Percentiles rank a stretch among this genome's conserved stretches.
Evolutionary conservation across 2,329 filamentous ascomycete species (phyloP).

Genomic region (Camillea tinctor): DNA sequence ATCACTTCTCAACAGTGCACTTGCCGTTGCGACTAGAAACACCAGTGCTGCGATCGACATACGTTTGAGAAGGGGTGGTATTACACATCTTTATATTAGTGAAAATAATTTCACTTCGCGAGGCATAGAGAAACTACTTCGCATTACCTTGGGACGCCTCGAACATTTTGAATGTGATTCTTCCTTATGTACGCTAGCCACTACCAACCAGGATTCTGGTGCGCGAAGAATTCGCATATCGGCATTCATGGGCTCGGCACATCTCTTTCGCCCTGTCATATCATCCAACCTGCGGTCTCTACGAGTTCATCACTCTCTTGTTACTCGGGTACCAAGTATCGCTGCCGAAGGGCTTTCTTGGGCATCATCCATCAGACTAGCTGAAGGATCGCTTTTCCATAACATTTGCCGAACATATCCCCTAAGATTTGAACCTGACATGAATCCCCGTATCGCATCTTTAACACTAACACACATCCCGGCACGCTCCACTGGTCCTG

Average conservation of each 20-base stretch:
- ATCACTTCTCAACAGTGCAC: conserved; percentile 25
- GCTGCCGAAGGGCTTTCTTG: conserved; percentile 37
- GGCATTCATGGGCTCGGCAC: conserved; percentile 45
- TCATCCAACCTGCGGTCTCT: conserved; percentile 53
- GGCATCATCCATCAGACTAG: conserved; percentile 38
- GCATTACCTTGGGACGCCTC: conserved; percentile 43
- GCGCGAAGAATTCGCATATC: conserved; percentile 34
- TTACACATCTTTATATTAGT: conserved; percentile 57
- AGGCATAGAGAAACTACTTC: conserved; percentile 45
- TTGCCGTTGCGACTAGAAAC: conserved; percentile 10
- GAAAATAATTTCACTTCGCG: conserved; percentile 46
- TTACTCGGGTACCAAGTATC: conserved; percentile 54
- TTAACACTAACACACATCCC: conserved; percentile 56
- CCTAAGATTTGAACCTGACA: conserved; percentile 50
- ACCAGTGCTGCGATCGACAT: conserved; percentile 22
- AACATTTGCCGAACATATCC: conserved; percentile 48
- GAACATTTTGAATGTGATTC: conserved; percentile 53
- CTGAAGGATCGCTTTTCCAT: conserved; percentile 44
- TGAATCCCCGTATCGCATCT: conserved; percentile 54
- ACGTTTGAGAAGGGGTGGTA: conserved; percentile 29
- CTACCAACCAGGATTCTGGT: conserved; percentile 23
- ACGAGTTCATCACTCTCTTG: conserved; percentile 58
- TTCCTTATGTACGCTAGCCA: conserved; percentile 30
- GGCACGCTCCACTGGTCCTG: conserved; percentile 48
- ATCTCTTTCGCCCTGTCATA: conserved; percentile 52